A percentile compares a stretch with the other conserved stretches of the same genome.
phyloP scores from a whole-genome alignment of 139 green algal species.

The Spirogloea muscicola region DNA sequence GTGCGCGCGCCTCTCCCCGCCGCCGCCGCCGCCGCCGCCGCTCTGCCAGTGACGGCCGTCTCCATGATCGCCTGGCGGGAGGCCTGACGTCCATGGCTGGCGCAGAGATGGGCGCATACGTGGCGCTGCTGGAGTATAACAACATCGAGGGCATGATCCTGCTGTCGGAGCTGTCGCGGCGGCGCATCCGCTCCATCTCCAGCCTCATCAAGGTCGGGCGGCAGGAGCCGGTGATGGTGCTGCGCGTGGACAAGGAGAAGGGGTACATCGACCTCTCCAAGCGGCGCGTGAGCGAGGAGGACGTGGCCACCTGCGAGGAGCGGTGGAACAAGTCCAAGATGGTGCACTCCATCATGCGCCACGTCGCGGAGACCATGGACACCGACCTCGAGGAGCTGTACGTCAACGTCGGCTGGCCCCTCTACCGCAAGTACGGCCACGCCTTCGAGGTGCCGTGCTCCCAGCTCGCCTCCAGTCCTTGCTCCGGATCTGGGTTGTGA shows the following conservation, averaged over 20 bases:
- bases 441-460: constrained; percentile 80
- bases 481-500: too few species aligned
- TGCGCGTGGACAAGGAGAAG: constrained; percentile 99
- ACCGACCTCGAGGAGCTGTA: constrained; percentile 80
- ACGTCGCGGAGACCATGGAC: constrained; percentile 87
- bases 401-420: constrained; percentile 82
- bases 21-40: too few species aligned
- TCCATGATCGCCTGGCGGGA: too few species aligned
- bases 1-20: too few species aligned
- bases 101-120: constrained; percentile 99
- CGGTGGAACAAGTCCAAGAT: constrained; percentile 95
- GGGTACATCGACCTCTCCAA: constrained; percentile 99
- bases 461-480: too few species aligned
- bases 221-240: constrained; percentile 98
- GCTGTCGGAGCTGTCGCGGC: constrained; percentile 92
- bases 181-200: constrained; percentile 96
- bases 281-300: constrained; percentile 87
- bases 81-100: too few species aligned
- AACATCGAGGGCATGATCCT: constrained; percentile 97
- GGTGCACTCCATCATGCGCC: constrained; percentile 96
- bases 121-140: constrained; percentile 90
- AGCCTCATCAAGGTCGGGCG: constrained; percentile 99
- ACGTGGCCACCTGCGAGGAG: constrained; percentile 87
- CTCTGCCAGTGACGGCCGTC: too few species aligned
- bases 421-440: constrained; percentile 92